phyloP scores from a whole-genome alignment of 768 basidiomycete genomes.

The Termitomyces titanicus region DNA sequence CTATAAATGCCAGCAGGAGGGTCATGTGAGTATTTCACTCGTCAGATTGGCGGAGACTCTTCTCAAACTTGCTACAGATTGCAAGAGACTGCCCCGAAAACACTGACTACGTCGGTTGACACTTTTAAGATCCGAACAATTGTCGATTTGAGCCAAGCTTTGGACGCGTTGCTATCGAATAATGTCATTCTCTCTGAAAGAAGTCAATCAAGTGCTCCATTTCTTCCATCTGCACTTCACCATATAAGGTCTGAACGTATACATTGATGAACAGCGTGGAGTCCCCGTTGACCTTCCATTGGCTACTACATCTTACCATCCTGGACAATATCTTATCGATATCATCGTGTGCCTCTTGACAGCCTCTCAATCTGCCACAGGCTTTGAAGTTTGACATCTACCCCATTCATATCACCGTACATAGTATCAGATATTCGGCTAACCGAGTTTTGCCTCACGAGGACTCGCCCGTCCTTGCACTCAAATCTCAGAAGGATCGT shows the following conservation, averaged over 20 bases:
- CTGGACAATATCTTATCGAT: background rate
- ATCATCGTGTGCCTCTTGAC: background rate
- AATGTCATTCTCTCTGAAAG: conserved; percentile 6
- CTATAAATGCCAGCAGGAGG: conserved; percentile 85
- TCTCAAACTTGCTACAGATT: conserved; percentile 37
- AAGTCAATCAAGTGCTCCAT: conserved; percentile 4
- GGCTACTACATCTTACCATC: background rate
- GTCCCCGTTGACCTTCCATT: background rate
- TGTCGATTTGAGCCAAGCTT: background rate
- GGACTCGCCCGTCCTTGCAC: no score
- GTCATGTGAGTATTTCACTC: conserved; percentile 58
- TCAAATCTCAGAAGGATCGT: no score
- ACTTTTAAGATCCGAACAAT: background rate
- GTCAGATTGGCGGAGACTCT: background rate
- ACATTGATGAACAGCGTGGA: background rate
- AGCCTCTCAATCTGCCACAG: no score
- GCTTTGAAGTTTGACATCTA: no score
- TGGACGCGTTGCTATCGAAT: conserved; percentile 9
- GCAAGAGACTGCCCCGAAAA: conserved; percentile 64
- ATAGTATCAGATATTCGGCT: no score
- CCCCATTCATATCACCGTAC: no score
- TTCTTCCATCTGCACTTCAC: conserved; percentile 1
- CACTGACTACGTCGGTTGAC: conserved; percentile 47
- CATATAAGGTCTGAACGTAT: background rate
- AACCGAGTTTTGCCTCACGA: no score